A percentile compares a stretch with the other conserved stretches of the same genome.
Conservation (phyloP, 768 basidiomycete genomes). For the Kwoniella heveanensis region DNA sequence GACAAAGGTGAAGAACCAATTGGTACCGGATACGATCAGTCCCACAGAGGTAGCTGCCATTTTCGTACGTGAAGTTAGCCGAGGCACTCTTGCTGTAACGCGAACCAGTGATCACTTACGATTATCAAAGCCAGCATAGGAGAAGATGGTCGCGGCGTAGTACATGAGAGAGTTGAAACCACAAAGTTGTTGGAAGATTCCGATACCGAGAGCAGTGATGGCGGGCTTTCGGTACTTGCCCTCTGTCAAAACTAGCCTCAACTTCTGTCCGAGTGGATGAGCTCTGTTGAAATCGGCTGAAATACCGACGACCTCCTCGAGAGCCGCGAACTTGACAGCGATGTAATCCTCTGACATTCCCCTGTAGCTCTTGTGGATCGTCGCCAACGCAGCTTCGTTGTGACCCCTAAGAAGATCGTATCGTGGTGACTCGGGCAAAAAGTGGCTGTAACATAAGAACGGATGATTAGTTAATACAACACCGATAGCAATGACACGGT, state of each 20-base stretch:
- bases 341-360: slow-evolving; percentile 26
- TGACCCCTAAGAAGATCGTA: slow-evolving; percentile 27
- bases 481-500: not conserved
- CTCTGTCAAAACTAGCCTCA: slow-evolving; percentile 27
- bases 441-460: slow-evolving; percentile 18
- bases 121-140: slow-evolving; percentile 38
- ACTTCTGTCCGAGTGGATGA: slow-evolving; percentile 6
- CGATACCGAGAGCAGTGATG: slow-evolving; percentile 35
- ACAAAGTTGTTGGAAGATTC: slow-evolving; percentile 43
- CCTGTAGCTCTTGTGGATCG: slow-evolving; percentile 18
- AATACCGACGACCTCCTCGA: slow-evolving; percentile 33
- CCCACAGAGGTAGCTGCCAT: slow-evolving; percentile 30
- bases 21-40: slow-evolving; percentile 38
- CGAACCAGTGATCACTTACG: not conserved
- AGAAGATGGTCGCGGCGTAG: slow-evolving; percentile 43
- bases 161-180: slow-evolving; percentile 49
- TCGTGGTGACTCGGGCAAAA: slow-evolving; percentile 41
- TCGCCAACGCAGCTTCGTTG: slow-evolving; percentile 30
- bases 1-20: slow-evolving; percentile 41
- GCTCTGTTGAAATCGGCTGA: slow-evolving; percentile 22
- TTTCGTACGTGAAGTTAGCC: no score
- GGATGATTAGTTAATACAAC: not conserved
- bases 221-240: slow-evolving; percentile 32
- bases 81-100: no score
- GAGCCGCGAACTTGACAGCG: slow-evolving; percentile 34